phyloP scores from a whole-genome alignment of 2,329 filamentous ascomycete genomes.

The Colletotrichum sp. region DNA sequence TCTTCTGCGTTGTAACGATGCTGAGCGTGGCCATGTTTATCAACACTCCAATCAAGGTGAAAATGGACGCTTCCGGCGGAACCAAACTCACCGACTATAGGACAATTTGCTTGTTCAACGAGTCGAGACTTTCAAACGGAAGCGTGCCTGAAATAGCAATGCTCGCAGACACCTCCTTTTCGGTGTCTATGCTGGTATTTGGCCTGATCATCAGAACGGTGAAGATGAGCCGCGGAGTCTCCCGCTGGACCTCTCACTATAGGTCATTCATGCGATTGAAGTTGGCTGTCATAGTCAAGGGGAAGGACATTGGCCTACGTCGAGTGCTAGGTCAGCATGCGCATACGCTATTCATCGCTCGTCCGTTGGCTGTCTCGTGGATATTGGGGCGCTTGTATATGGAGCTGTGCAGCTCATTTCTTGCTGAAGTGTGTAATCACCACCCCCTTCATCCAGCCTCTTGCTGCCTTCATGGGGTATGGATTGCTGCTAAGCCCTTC shows the following conservation, averaged over 20 bases:
- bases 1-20: not conserved
- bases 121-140: not conserved
- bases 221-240: not conserved
- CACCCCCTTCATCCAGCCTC: rapidly evolving
- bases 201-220: not conserved
- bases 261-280: rapidly evolving
- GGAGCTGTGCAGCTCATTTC: not conserved
- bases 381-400: not conserved
- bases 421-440: not conserved
- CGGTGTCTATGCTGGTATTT: not conserved
- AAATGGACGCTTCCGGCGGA: not conserved
- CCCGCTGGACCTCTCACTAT: not conserved
- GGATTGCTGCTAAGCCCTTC: not conserved
- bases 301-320: not conserved
- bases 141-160: not conserved
- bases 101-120: not conserved
- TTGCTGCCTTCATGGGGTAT: rapidly evolving
- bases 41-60: not conserved
- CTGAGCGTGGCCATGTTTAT: not conserved
- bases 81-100: not conserved
- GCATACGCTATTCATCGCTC: not conserved
- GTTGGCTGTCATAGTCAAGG: not conserved
- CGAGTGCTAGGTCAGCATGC: not conserved
- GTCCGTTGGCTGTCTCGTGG: not conserved
- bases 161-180: not conserved